Conservation (phyloP, 1,139 yeast species). For the Blastobotrys illinoisensis region DNA sequence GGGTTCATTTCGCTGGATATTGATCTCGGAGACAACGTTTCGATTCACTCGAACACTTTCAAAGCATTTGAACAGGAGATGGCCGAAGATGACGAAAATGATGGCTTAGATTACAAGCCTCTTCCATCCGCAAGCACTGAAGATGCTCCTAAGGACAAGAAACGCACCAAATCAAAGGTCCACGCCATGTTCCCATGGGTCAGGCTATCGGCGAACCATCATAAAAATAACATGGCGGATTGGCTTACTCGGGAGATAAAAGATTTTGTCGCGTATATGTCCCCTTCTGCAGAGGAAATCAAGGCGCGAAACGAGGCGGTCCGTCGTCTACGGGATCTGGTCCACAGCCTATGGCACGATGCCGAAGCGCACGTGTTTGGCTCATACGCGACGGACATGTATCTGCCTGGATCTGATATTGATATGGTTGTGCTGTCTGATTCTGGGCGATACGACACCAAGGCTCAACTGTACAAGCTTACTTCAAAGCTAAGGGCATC, state of each 20-base stretch:
- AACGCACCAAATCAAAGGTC: conserved; percentile 16
- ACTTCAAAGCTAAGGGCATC: conserved; percentile 63
- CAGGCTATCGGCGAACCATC: conserved; percentile 65
- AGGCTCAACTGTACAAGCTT: conserved; percentile 65
- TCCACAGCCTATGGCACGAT: conserved; percentile 67
- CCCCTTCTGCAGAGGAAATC: conserved; percentile 79
- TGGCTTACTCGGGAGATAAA: conserved; percentile 85
- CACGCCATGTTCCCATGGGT: conserved; percentile 69
- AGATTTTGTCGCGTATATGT: conserved; percentile 80
- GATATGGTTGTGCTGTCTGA: conserved; percentile 83
- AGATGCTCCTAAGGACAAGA: conserved; percentile 20
- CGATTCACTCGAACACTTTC: conserved; percentile 22
- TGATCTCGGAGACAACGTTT: conserved; percentile 22
- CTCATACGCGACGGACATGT: conserved; percentile 89
- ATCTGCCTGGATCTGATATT: conserved; percentile 93
- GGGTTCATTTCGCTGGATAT: conserved; percentile 28
- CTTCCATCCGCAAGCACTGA: conserved; percentile 8
- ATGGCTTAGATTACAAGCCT: conserved; percentile 13
- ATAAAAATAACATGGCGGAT: conserved; percentile 69
- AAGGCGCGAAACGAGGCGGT: conserved; percentile 64
- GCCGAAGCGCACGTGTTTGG: conserved; percentile 88
- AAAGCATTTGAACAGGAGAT: conserved; percentile 22
- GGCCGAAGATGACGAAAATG: conserved; percentile 15
- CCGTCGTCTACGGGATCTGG: conserved; percentile 50
- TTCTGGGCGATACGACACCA: conserved; percentile 58